Base-by-base conservation (phyloP, 1,284 basidiomycete species). In the Irpex sp. region DNA sequence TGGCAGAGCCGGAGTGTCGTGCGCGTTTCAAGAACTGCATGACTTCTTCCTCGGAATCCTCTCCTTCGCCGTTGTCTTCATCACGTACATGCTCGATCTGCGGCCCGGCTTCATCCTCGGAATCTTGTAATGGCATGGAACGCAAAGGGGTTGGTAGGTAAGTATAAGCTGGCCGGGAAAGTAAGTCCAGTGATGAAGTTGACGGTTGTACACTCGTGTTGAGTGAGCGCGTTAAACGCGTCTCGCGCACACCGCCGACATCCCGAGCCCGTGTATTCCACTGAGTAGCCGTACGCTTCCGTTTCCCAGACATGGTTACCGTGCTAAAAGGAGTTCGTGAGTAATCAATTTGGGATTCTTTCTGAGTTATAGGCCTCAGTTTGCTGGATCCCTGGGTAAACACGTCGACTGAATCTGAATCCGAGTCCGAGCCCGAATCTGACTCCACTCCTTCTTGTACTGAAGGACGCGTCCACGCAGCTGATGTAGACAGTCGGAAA, bases 1-100 rank as follows among this genome's bases (percentile, higher is more conserved):
- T 47, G 44, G 44, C n/a, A 47, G 44, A 47, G 44, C n/a, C n/a
- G 44, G 44, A 47, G n/a, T 47, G 44, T 47, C 51, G 57, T 40
- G 58, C 21, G 4, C 40, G 62, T 47, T 57, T 60, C 5, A 64
- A 47, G 40, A 57, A 60, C 34, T 26, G 58, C 51, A 49, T 26
- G 13, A 64, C 63, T 40, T 64, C 63, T 37, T 61, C 63, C 37
- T 64, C 63, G 8, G 63, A 64, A 36, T 61, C 59, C 9, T 11
- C 37, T 13, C 19, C 63, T 26, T 38, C 57, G 9, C 58, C 56
- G 6, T 38, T n/a, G 26, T 26, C 26, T 26, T 26, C 26, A 26
- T 26, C 26, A 26, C 11, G 44, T 47, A 11, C n/a, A n/a, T 47
- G n/a, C 44, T n/a, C n/a, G 44, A 11, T 47, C 44, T 47, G 44